Evolutionary conservation across 257 asterid species (phyloP), one percentile per base, ranked within the genome.

Genomic region (Solanum pimpinellifolium): DNA sequence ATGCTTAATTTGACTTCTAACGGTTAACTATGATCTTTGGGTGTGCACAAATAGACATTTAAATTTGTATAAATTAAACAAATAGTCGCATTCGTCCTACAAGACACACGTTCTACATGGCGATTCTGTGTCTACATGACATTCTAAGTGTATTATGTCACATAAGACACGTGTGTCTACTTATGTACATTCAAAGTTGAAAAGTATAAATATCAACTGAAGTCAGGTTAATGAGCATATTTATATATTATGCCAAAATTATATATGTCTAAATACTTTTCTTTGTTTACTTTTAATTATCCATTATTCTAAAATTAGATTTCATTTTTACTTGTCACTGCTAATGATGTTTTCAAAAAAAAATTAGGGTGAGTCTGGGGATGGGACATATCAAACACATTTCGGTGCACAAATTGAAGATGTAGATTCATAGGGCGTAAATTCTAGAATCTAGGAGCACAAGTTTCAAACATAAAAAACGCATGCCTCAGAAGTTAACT

Each of bases 11-110:
- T 18, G 25, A 20, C 65, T 20, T 56, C 4, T 4, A 56, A 0
- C 0, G 10, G 65, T 18, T 4, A 56, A 6, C 0, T 56, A 56
- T 18, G 25, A 18, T 0, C 0, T 6, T 18, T 56, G 0, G 1
- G 0, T 56, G 10, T 52, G 2, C 9, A 52, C 23, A 52, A 52
- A 9, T 52, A 52, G 10, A 52, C n/a, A 52, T 0, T 52, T 52
- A 52, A 56, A 18, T 3, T 0, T 56, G 0, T 56, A 18, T 18
- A 18, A 18, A 6, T 18, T 56, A 0, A 18, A 56, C 1, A 56
- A 56, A 7, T 0, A 56, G 0, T 7, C 4, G 7, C 62, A 56
- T 56, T 16, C n/a, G 11, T 56, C 62, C 62, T 56, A 56, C 62
- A 18, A 37, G 39, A 37, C 7, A 2, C 39, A 37, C 0, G 7